A percentile compares a stretch with the other conserved stretches of the same genome.
Evolutionary conservation across 2,329 filamentous ascomycete species (phyloP).

Genomic region (Penicillium expansum): DNA sequence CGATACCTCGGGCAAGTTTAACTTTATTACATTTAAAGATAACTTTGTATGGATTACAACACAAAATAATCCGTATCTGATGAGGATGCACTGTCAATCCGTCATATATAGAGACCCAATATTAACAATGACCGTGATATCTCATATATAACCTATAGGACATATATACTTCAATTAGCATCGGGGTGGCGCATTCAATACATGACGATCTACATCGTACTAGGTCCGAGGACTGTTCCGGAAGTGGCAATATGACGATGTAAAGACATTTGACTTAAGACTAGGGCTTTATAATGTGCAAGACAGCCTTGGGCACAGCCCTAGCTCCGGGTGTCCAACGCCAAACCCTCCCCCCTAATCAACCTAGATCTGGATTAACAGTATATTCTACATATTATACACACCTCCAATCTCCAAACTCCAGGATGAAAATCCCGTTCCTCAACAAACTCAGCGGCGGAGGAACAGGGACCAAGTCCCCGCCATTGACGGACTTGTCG

Average conservation of each 20-base stretch:
- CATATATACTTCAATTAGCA: not conserved
- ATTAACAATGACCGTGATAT: not conserved
- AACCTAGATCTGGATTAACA: not conserved
- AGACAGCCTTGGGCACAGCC: not conserved
- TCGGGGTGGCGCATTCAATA: not conserved
- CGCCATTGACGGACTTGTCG: slow-evolving; percentile 15
- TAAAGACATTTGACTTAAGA: not conserved
- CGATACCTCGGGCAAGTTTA: not conserved
- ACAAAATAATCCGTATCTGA: not conserved
- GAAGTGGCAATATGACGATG: slow-evolving; percentile 14
- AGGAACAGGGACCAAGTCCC: not conserved
- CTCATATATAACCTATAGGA: not conserved
- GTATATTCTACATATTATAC: not conserved
- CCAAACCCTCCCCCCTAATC: not conserved
- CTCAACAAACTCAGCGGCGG: slow-evolving; percentile 5
- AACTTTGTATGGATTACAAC: not conserved
- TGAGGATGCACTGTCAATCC: not conserved
- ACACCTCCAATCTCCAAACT: not conserved
- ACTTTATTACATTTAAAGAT: not conserved
- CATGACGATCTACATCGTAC: slow-evolving; percentile 5
- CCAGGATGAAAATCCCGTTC: slow-evolving; percentile 16
- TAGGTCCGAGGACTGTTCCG: not conserved
- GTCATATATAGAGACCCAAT: not conserved
- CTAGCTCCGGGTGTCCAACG: not conserved
- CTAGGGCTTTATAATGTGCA: not conserved